phyloP scores from a whole-genome alignment of 2,329 filamentous ascomycete species.

The Pseudopithomyces maydicus region DNA sequence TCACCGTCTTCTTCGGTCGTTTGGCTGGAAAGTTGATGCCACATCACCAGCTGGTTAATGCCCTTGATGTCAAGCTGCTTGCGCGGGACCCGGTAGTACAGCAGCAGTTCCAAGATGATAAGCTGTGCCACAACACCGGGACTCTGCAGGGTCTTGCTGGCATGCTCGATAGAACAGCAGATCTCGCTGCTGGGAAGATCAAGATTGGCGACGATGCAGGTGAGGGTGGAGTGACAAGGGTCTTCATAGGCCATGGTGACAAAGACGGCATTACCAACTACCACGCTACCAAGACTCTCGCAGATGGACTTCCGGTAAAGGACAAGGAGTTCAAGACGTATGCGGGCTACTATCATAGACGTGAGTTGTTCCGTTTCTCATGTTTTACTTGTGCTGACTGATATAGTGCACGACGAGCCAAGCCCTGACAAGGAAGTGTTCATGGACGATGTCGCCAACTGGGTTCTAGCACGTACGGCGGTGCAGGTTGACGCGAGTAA shows the following conservation, averaged over 20 bases:
- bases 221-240: conserved; percentile 62
- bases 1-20: conserved; percentile 70
- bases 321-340: conserved; percentile 77
- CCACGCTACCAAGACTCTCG: conserved; percentile 67
- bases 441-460: conserved; percentile 40
- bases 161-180: conserved; percentile 74
- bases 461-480: conserved; percentile 41
- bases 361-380: conserved; percentile 38
- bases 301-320: conserved; percentile 60
- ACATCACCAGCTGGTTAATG: conserved; percentile 67
- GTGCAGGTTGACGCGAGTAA: conserved; percentile 35
- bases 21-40: conserved; percentile 72
- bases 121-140: conserved; percentile 79
- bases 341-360: conserved; percentile 78
- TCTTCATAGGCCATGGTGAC: conserved; percentile 81
- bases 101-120: conserved; percentile 66
- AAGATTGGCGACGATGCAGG: conserved; percentile 48
- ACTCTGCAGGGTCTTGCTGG: conserved; percentile 81
- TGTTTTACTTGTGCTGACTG: conserved; percentile 16
- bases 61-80: conserved; percentile 67
- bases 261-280: conserved; percentile 72
- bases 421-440: conserved; percentile 40
- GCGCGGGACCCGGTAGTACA: conserved; percentile 70
- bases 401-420: conserved; percentile 45
- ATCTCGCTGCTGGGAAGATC: conserved; percentile 63